These are phyloP conservation scores for Cladosporium sp. DNA, from an alignment of 2,329 filamentous ascomycete genomes.

Conservation along the genomic window DNA sequence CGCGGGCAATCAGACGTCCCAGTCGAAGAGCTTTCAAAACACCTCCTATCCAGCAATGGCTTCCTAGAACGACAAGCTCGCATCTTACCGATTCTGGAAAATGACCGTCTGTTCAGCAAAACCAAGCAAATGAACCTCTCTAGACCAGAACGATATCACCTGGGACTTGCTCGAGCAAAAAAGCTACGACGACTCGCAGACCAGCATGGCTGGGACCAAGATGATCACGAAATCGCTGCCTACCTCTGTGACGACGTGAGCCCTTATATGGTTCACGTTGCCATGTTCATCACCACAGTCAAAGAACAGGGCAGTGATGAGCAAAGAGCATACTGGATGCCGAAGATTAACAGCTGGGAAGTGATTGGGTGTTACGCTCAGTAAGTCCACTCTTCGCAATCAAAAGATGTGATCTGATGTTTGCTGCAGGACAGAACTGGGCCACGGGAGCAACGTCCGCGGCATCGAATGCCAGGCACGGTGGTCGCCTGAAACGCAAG, in stretches of 20 bases:
- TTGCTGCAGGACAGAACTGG: constrained; percentile 38
- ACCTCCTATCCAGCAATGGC: constrained; percentile 42
- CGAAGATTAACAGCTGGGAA: constrained; percentile 43
- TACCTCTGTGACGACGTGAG: constrained; percentile 50
- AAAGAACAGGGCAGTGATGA: constrained; percentile 44
- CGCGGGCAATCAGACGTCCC: constrained; percentile 40
- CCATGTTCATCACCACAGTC: constrained; percentile 49
- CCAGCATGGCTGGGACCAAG: constrained; percentile 42
- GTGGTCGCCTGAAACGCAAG: constrained; percentile 40
- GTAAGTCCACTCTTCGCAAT: constrained; percentile 7
- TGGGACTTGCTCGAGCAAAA: constrained; percentile 48
- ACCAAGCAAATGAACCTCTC: constrained; percentile 46
- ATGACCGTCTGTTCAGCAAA: constrained; percentile 46
- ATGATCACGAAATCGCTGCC: constrained; percentile 47
- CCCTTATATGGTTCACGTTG: constrained; percentile 46
- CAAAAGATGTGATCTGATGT: background rate
- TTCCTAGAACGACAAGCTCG: constrained; percentile 45
- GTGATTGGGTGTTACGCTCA: constrained; percentile 49
- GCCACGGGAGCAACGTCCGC: constrained; percentile 48
- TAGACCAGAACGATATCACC: constrained; percentile 46
- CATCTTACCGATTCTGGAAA: constrained; percentile 39
- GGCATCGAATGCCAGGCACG: constrained; percentile 44
- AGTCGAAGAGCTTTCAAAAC: constrained; percentile 39
- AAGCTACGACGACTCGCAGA: constrained; percentile 41
- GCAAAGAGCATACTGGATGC: constrained; percentile 45